Base-by-base conservation (phyloP, 164 flowering plant genomes). In the Chimonanthus salicifolius region DNA sequence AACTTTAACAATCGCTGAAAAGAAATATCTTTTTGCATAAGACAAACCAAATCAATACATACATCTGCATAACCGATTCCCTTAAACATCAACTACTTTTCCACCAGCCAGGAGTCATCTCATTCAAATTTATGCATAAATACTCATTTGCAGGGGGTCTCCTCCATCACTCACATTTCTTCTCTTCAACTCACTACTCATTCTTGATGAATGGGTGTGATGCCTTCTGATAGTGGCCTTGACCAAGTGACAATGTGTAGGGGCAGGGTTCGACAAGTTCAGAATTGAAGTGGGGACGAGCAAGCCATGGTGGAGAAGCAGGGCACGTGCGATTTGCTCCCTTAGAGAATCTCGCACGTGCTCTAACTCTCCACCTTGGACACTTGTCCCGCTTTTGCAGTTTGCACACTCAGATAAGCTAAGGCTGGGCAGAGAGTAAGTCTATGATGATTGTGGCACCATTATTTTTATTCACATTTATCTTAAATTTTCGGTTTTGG, bases 291-390 rank as follows among this genome's bases (percentile, higher is more conserved):
- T 6, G 13, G 64, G 64, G 67, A 51, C 64, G 47, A 74, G 71
- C 66, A 18, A 13, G 67, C 76, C 66, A 63, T 11, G 75, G 7
- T 73, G 75, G 75, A 73, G 75, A 73, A 73, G 75, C 75, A 73
- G 75, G 75, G 75, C 60, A 73, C 75, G 75, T 73, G 75, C 75
- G 11, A 33, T 49, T 20, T 5, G 46, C 18, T 13, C 47, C 13
- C 5, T 18, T 5, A 62, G 7, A 10, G 47, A 49, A 49, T 63
- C 75, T 80, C 67, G 84, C 87, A 69, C 81, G 89, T 86, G 84
- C 87, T 69, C 85, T 80, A 4, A 68, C 74, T 80, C 89, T 83
- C 86, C 89, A 83, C 67, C 83, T 70, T 73, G 86, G 83, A 74
- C 67, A 51, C 72, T 76, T 75, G 67, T 69, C 74, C 81, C 54